A percentile compares a stretch with the other conserved stretches of the same genome.
These are phyloP conservation scores for Zygosaccharomyces lentus DNA, from an alignment of 805 yeast species.

Conservation along the genomic window DNA sequence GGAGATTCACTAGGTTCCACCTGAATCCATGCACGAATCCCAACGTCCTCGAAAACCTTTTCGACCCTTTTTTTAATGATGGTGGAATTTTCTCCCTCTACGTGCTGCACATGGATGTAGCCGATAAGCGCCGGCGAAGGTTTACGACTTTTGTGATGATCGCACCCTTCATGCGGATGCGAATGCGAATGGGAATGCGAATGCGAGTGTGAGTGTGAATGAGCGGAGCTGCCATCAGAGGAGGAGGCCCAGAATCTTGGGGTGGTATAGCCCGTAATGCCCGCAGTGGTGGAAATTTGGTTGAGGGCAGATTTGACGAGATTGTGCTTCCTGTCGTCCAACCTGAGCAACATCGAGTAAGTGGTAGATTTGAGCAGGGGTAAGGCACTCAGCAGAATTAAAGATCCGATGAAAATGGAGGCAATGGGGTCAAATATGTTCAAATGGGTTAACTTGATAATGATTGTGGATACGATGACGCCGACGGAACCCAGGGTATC, in stretches of 20 bases:
- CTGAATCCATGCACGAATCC: constrained; percentile 58
- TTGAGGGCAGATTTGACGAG: constrained; percentile 59
- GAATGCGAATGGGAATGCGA: constrained; percentile 36
- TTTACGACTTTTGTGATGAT: constrained; percentile 25
- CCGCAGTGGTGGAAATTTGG: constrained; percentile 66
- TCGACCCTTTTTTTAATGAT: constrained; percentile 58
- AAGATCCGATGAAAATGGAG: constrained; percentile 75
- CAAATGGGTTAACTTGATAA: constrained; percentile 62
- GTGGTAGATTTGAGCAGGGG: constrained; percentile 84
- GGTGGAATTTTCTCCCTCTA: constrained; percentile 59
- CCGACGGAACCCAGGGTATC: constrained; percentile 97
- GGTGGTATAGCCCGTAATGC: constrained; percentile 78
- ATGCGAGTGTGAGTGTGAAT: constrained; percentile 23
- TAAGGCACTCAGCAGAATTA: constrained; percentile 75
- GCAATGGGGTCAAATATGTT: constrained; percentile 90
- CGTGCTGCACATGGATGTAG: constrained; percentile 73
- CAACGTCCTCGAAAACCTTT: constrained; percentile 45
- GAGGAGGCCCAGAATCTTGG: constrained; percentile 86
- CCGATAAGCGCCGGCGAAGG: constrained; percentile 53
- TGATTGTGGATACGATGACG: constrained; percentile 82
- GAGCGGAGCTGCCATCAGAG: constrained; percentile 24
- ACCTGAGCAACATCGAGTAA: constrained; percentile 58
- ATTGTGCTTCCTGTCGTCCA: constrained; percentile 57
- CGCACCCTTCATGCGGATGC: constrained; percentile 41
- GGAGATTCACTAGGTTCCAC: constrained; percentile 58